These are phyloP conservation scores for Berberis vulgaris DNA, from an alignment of 164 flowering plant species.

Conservation along the genomic window DNA sequence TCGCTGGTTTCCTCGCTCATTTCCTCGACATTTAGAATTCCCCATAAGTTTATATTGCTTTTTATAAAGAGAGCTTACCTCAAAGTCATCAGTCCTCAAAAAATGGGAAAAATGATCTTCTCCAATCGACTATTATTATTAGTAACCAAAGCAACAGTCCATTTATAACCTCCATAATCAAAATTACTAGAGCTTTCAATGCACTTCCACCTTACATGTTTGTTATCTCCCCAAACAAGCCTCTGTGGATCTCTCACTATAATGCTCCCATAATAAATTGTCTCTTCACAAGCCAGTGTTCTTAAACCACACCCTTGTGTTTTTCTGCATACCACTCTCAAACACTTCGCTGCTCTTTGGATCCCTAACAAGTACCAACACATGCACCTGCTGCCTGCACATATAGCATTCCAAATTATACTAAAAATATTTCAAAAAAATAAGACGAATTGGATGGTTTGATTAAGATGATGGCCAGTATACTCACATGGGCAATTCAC, in stretches of 20 bases:
- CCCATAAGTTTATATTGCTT: too few species aligned
- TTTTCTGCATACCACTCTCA: conserved; percentile 47
- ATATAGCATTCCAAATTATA: not conserved
- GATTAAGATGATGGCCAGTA: too few species aligned
- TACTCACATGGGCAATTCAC: conserved; percentile 73
- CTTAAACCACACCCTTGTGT: conserved; percentile 34
- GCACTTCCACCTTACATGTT: conserved; percentile 44
- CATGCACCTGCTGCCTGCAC: conserved; percentile 90
- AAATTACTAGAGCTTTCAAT: conserved; percentile 38
- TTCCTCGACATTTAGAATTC: too few species aligned
- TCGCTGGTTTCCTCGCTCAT: too few species aligned
- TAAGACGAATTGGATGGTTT: not conserved
- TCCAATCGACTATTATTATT: conserved; percentile 65
- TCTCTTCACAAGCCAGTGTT: conserved; percentile 48
- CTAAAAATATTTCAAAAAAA: too few species aligned
- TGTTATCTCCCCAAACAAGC: conserved; percentile 56
- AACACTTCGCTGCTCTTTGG: conserved; percentile 74
- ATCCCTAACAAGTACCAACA: conserved; percentile 95
- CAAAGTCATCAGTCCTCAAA: conserved; percentile 97
- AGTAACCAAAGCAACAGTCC: conserved; percentile 79
- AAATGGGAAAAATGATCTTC: conserved; percentile 85
- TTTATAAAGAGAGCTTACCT: too few species aligned
- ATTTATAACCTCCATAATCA: conserved; percentile 74
- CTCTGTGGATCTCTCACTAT: conserved; percentile 34
- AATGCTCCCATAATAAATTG: conserved; percentile 62